These are phyloP conservation scores for Geotrichum phurueaensis DNA, from an alignment of 1,139 yeast genomes.

Conservation along the genomic window DNA sequence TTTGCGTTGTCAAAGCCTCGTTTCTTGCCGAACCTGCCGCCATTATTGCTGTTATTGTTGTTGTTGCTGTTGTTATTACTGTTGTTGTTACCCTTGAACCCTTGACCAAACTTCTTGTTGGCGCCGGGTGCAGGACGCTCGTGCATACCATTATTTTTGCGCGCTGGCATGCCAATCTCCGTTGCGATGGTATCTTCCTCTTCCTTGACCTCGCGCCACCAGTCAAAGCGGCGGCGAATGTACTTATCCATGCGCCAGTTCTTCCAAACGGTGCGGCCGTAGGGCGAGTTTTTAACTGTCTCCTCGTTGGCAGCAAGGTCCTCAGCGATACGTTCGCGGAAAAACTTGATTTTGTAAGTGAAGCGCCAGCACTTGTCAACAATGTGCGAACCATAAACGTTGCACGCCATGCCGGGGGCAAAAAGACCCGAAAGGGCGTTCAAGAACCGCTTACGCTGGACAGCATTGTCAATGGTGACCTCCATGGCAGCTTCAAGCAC, in stretches of 20 bases:
- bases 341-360: constrained; percentile 69
- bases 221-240: constrained; percentile 67
- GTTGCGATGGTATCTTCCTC: constrained; percentile 45
- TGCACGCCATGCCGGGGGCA: constrained; percentile 57
- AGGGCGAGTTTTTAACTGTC: constrained; percentile 71
- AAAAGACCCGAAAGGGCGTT: constrained; percentile 53
- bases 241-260: constrained; percentile 86
- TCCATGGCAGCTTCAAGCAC: constrained; percentile 44
- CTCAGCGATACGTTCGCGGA: constrained; percentile 79
- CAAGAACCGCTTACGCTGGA: constrained; percentile 61
- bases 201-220: constrained; percentile 70
- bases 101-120: neutral
- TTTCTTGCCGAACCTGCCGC: neutral
- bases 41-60: neutral
- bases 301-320: constrained; percentile 57
- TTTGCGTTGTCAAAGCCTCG: constrained; percentile 3
- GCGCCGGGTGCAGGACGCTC: neutral
- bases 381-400: constrained; percentile 88
- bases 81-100: neutral
- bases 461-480: constrained; percentile 40
- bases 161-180: constrained; percentile 20
- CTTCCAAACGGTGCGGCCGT: constrained; percentile 91
- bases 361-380: constrained; percentile 81
- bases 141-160: constrained; percentile 6
- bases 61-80: neutral